phyloP scores from a whole-genome alignment of 805 yeast species.

The Yarrowia sp. region DNA sequence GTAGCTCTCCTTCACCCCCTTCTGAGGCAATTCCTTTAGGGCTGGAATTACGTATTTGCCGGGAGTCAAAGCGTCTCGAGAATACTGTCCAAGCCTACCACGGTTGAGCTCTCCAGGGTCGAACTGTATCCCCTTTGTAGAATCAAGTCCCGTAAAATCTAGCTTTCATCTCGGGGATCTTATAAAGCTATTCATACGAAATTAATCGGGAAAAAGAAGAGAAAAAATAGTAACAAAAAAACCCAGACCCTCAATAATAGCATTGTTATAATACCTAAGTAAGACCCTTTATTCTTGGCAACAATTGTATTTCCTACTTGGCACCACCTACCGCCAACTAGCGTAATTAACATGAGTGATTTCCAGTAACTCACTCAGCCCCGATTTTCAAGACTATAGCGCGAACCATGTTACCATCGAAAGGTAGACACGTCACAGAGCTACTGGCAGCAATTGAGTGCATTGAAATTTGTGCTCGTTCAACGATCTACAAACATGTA shows the following conservation, averaged over 20 bases:
- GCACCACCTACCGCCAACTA: too few relatives aligned
- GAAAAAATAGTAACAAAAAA: too few relatives aligned
- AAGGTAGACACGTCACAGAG: background rate
- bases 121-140: background rate
- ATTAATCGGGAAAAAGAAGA: too few relatives aligned
- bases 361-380: background rate
- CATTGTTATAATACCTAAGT: too few relatives aligned
- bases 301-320: too few relatives aligned
- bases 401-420: background rate
- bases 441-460: background rate
- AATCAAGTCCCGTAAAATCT: background rate
- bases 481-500: too few relatives aligned
- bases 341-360: slow-evolving; percentile 1
- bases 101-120: background rate
- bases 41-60: background rate
- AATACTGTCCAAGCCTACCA: background rate
- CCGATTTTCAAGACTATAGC: background rate
- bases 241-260: too few relatives aligned
- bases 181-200: too few relatives aligned
- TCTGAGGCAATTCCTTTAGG: slow-evolving; percentile 1
- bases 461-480: background rate
- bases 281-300: too few relatives aligned
- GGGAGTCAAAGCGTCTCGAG: slow-evolving; percentile 1
- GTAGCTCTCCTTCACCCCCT: background rate
- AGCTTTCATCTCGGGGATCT: slow-evolving; percentile 12